Evolutionary conservation across 768 basidiomycete species (phyloP).

Genomic region (Agrocybe chaxingu): DNA sequence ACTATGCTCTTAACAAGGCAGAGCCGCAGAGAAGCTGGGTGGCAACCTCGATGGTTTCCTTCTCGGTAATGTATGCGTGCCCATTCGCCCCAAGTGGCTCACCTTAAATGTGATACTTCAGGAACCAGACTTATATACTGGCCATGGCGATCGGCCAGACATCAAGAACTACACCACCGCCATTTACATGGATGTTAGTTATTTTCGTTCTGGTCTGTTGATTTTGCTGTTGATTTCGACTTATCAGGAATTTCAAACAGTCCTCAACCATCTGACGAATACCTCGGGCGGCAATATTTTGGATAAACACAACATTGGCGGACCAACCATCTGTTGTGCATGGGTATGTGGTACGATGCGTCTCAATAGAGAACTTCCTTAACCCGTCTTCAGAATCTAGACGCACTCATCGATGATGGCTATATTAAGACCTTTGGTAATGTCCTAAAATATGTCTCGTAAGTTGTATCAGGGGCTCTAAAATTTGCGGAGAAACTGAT

Average conservation of each 20-base stretch:
- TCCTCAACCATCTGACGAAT: slow-evolving; percentile 29
- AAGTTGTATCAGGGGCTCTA: slow-evolving; percentile 10
- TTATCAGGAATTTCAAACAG: slow-evolving; percentile 38
- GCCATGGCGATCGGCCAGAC: slow-evolving; percentile 36
- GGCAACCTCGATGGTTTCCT: slow-evolving; percentile 40
- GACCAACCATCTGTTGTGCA: slow-evolving; percentile 49
- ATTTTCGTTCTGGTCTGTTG: background rate
- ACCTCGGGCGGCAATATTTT: slow-evolving; percentile 38
- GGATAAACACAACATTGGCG: slow-evolving; percentile 36
- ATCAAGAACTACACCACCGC: slow-evolving; percentile 44
- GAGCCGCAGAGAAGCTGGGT: slow-evolving; percentile 34
- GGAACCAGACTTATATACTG: slow-evolving; percentile 61
- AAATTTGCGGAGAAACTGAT: too few species aligned
- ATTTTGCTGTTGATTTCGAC: background rate
- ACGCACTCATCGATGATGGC: slow-evolving; percentile 38
- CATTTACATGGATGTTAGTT: slow-evolving; percentile 42
- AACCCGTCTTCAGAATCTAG: slow-evolving; percentile 33
- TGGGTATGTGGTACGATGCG: slow-evolving; percentile 34
- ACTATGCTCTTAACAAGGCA: background rate
- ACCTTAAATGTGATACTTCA: slow-evolving; percentile 12
- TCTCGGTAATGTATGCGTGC: slow-evolving; percentile 41
- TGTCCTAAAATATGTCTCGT: slow-evolving; percentile 48
- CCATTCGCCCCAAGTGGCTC: background rate
- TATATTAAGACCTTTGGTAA: slow-evolving; percentile 31
- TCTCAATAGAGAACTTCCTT: background rate